Percentiles rank a stretch among this genome's conserved stretches.
These are phyloP conservation scores for Pogostemon cablin DNA, from an alignment of 257 asterid genomes.

Conservation along the genomic window DNA sequence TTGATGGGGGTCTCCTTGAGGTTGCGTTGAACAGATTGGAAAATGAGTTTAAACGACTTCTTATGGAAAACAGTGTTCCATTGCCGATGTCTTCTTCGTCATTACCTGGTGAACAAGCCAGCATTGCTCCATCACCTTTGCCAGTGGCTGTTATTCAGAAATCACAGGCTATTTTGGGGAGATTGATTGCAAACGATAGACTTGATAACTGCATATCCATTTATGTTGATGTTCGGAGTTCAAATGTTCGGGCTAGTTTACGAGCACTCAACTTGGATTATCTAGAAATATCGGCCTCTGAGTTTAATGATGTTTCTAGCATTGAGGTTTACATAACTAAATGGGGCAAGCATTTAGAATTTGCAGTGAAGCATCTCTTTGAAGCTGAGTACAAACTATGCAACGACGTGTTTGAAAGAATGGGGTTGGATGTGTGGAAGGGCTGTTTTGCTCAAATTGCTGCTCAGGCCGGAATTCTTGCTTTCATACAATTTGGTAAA, in stretches of 20 bases:
- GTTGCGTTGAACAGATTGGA: constrained; percentile 68
- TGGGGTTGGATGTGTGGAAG: constrained; percentile 80
- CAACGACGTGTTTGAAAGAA: constrained; percentile 74
- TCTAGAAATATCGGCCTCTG: constrained; percentile 80
- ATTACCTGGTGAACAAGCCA: constrained; percentile 57
- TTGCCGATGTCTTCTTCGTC: constrained; percentile 65
- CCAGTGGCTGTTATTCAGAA: constrained; percentile 75
- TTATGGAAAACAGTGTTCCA: constrained; percentile 61
- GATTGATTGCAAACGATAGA: constrained; percentile 60
- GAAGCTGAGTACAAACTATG: constrained; percentile 85
- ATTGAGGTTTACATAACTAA: constrained; percentile 68
- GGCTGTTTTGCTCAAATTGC: constrained; percentile 84
- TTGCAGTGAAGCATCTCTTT: constrained; percentile 82
- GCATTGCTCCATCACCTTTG: constrained; percentile 74
- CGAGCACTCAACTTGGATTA: constrained; percentile 85
- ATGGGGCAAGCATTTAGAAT: constrained; percentile 91
- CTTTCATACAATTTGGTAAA: constrained; percentile 81
- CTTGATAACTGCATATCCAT: constrained; percentile 75
- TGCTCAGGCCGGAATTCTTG: constrained; percentile 81
- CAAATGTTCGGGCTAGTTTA: constrained; percentile 77
- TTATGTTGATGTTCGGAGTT: constrained; percentile 76
- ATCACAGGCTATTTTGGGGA: constrained; percentile 74
- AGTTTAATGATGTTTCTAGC: constrained; percentile 77
- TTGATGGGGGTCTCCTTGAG: constrained; percentile 86
- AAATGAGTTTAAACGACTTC: constrained; percentile 62